phyloP scores from a whole-genome alignment of 805 yeast genomes.

The Metschnikowia dekortorum region DNA sequence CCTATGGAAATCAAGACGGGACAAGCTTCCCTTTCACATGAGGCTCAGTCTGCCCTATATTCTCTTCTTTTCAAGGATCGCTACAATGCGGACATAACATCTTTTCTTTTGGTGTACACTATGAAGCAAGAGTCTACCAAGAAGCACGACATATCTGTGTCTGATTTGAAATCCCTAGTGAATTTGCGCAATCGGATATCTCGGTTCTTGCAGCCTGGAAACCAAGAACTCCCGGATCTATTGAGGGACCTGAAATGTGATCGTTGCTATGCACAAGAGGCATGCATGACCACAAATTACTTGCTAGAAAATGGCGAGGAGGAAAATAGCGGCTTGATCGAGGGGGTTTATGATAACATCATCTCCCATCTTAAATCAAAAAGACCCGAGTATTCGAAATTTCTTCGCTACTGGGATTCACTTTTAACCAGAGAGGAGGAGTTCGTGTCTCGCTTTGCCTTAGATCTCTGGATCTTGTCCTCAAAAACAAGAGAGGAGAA shows the following conservation, averaged over 20 bases:
- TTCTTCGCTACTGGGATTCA: slow-evolving; percentile 69
- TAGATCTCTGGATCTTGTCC: slow-evolving; percentile 66
- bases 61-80: slow-evolving; percentile 75
- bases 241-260: slow-evolving; percentile 54
- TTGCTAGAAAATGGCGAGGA: slow-evolving; percentile 56
- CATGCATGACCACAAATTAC: slow-evolving; percentile 64
- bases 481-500: slow-evolving; percentile 54
- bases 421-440: slow-evolving; percentile 72
- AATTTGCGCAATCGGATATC: slow-evolving; percentile 72
- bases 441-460: slow-evolving; percentile 44
- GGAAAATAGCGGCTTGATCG: slow-evolving; percentile 49
- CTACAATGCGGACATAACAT: slow-evolving; percentile 62
- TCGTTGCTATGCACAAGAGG: slow-evolving; percentile 49
- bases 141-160: slow-evolving; percentile 46
- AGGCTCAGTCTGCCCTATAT: slow-evolving; percentile 83
- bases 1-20: slow-evolving; percentile 95
- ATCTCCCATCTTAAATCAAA: slow-evolving; percentile 47
- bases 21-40: slow-evolving; percentile 58
- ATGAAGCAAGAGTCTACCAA: slow-evolving; percentile 48
- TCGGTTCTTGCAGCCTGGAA: slow-evolving; percentile 47
- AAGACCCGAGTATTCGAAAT: slow-evolving; percentile 42
- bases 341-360: slow-evolving; percentile 42
- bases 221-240: slow-evolving; percentile 51
- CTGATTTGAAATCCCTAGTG: slow-evolving; percentile 64
- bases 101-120: slow-evolving; percentile 71